These are phyloP conservation scores for Coemansia asiatica DNA, from an alignment of 192 early-diverging fungal genomes.

Conservation along the genomic window DNA sequence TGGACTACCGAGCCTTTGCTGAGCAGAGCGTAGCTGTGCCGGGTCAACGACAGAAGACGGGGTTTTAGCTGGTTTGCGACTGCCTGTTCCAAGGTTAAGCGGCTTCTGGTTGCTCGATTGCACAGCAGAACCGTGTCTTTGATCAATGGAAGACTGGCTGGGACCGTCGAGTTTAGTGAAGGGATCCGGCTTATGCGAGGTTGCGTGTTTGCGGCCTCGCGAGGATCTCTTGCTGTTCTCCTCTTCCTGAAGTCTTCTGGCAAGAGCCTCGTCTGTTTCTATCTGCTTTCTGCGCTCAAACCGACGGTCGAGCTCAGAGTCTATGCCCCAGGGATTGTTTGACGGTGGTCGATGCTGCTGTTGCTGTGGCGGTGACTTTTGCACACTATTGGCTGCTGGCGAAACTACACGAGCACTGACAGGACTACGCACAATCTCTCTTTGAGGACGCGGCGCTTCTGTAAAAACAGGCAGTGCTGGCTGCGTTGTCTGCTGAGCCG, in stretches of 20 bases:
- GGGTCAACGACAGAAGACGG: conserved; percentile 46
- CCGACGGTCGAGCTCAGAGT: conserved; percentile 45
- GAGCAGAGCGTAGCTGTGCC: conserved; percentile 47
- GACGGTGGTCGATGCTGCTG: conserved; percentile 1
- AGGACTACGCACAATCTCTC: conserved; percentile 22
- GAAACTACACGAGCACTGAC: conserved; percentile 36
- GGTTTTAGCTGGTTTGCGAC: conserved; percentile 30
- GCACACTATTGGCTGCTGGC: conserved; percentile 16
- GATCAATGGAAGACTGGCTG: conserved; percentile 4
- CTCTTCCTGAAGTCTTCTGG: conserved; percentile 77
- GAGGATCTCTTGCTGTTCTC: conserved; percentile 33
- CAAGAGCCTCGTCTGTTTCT: conserved; percentile 76
- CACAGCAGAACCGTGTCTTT: neutral
- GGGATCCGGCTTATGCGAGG: conserved; percentile 5
- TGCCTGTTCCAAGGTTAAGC: conserved; percentile 37
- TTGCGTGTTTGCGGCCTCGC: neutral
- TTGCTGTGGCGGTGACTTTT: conserved; percentile 13
- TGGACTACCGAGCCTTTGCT: conserved; percentile 36
- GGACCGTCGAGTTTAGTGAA: conserved; percentile 24
- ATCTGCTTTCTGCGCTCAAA: conserved; percentile 61
- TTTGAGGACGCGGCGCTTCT: conserved; percentile 25
- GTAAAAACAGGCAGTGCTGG: conserved; percentile 27
- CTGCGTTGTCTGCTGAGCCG: conserved; percentile 48
- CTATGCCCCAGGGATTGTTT: conserved; percentile 53
- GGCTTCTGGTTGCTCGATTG: conserved; percentile 22